Evolutionary conservation across 345 rosid genomes (phyloP).

Genomic region (Hibiscus trionum): DNA sequence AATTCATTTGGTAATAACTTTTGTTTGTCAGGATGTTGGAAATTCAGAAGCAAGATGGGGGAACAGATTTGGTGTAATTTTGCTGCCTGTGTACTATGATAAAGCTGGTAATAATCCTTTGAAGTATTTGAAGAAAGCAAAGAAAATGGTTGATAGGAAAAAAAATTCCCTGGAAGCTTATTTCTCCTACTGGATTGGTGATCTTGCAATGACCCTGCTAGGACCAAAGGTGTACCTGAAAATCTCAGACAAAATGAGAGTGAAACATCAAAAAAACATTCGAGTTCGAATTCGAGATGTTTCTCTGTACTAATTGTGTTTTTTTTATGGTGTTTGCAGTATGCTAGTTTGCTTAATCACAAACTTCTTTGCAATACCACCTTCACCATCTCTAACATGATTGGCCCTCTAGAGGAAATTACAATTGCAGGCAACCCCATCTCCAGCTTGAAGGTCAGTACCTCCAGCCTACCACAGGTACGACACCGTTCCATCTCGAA

Average conservation of each 20-base stretch:
- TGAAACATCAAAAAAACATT: neutral
- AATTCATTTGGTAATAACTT: neutral
- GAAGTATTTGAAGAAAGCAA: slow-evolving; percentile 36
- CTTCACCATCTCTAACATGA: slow-evolving; percentile 46
- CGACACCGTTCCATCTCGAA: neutral
- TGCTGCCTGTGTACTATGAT: slow-evolving; percentile 38
- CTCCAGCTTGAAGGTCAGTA: slow-evolving; percentile 29
- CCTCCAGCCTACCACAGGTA: slow-evolving; percentile 47
- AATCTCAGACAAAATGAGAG: neutral
- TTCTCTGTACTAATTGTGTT: neutral
- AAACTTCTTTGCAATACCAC: slow-evolving; percentile 41
- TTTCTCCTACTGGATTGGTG: slow-evolving; percentile 36
- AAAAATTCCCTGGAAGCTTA: slow-evolving; percentile 42
- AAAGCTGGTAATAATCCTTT: slow-evolving; percentile 26
- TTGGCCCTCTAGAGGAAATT: slow-evolving; percentile 48
- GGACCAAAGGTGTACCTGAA: slow-evolving; percentile 37
- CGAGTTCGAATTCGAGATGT: neutral
- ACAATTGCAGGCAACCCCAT: slow-evolving; percentile 37
- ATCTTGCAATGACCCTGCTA: slow-evolving; percentile 28
- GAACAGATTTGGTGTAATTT: slow-evolving; percentile 45
- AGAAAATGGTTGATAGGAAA: slow-evolving; percentile 43
- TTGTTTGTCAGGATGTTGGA: no score
- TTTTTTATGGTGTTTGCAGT: slow-evolving; percentile 18
- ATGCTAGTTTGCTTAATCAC: slow-evolving; percentile 39
- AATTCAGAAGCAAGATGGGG: slow-evolving; percentile 37